phyloP scores from a whole-genome alignment of 768 basidiomycete species.

The Neoboletus brunneissimus region DNA sequence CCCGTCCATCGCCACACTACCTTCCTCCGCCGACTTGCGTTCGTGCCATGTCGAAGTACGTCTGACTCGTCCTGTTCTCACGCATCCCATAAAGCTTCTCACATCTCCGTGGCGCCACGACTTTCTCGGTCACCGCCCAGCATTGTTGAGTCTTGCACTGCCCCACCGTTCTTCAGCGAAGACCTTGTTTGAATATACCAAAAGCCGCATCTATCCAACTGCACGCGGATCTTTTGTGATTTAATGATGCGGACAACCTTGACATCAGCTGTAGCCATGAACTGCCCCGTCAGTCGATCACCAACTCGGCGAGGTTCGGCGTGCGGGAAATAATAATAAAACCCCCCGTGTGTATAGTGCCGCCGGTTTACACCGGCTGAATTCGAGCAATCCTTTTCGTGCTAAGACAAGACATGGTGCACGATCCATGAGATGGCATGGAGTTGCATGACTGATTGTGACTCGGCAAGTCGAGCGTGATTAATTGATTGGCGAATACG shows the following conservation, averaged over 20 bases:
- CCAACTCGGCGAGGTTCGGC: not conserved
- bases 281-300: not conserved
- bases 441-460: not conserved
- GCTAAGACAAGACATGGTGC: not conserved
- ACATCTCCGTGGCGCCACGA: conserved; percentile 12
- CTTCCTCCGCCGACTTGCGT: not conserved
- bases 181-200: not conserved
- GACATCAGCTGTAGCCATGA: not conserved
- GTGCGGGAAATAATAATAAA: not conserved
- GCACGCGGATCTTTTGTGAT: not conserved
- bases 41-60: not conserved
- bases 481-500: not conserved
- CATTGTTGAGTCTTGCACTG: not conserved
- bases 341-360: not conserved
- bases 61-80: not conserved
- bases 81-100: not conserved
- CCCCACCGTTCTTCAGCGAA: not conserved
- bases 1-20: not conserved
- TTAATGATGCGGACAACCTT: not conserved
- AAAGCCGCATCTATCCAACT: not conserved
- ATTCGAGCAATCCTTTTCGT: not conserved
- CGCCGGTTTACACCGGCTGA: not conserved
- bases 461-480: not conserved
- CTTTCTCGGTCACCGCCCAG: not conserved
- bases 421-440: not conserved